These are phyloP conservation scores for Cladosporium sp. DNA, from an alignment of 2,329 filamentous ascomycete species.

Conservation along the genomic window DNA sequence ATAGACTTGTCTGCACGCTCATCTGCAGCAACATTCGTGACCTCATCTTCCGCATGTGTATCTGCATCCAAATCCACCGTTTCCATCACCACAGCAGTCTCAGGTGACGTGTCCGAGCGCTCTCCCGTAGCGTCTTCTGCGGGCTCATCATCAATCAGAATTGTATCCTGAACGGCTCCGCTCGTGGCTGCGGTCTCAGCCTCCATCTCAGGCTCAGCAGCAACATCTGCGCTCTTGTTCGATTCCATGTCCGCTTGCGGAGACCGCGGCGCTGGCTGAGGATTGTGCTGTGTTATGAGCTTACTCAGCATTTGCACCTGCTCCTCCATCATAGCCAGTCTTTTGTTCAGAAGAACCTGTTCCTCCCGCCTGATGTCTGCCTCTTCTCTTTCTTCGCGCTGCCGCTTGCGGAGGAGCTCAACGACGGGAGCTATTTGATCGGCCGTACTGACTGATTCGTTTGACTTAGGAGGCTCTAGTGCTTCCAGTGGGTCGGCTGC, in stretches of 20 bases:
- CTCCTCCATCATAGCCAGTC: conserved; percentile 2
- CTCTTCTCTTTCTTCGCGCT: conserved; percentile 6
- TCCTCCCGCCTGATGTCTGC: conserved; percentile 4
- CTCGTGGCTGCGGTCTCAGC: not conserved
- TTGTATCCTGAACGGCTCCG: not conserved
- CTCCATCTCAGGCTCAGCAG: no score
- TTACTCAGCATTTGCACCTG: conserved; percentile 8
- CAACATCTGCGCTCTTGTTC: not conserved
- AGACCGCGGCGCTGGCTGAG: not conserved
- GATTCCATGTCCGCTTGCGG: not conserved
- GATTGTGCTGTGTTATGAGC: not conserved
- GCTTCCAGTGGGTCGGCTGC: not conserved
- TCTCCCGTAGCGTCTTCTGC: not conserved
- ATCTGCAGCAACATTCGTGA: not conserved
- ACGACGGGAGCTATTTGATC: not conserved
- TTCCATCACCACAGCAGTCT: not conserved
- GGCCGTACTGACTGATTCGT: not conserved
- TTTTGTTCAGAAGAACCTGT: conserved; percentile 1
- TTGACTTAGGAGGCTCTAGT: not conserved
- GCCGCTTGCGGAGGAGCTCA: conserved; percentile 2
- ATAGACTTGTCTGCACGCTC: not conserved
- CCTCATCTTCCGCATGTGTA: not conserved
- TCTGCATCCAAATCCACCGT: no score
- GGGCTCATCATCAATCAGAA: not conserved
- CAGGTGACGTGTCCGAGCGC: no score